Base-by-base conservation (phyloP, 306 rosid genomes). In the Luffa aegyptiaca region DNA sequence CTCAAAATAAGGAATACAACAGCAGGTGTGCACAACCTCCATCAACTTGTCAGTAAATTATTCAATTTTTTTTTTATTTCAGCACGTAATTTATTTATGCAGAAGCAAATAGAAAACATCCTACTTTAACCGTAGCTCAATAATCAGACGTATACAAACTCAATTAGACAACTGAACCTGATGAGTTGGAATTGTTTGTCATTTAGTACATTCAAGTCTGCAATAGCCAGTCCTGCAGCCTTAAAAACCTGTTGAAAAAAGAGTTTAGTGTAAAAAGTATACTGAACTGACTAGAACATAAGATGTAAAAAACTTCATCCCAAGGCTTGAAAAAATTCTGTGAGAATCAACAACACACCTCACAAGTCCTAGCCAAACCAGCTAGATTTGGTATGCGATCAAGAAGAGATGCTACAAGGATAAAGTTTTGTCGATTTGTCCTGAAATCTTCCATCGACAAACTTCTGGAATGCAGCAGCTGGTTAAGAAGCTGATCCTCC, bases 371-470 rank as follows among this genome's bases (percentile, higher is more conserved):
- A 56, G 97, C 95, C 87, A 95, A 85, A 52, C 98, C 98, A 17
- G 98, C 97, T 79, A 95, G 93, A 81, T 95, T 95, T 79, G 98
- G 98, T 84, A 95, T 89, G 59, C 98, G 98, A 85, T 95, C 97
- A 81, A 95, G 88, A 83, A 95, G 88, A 76, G 97, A 95, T 73
- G 97, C 97, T 80, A 95, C 92, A 59, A 94, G 87, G 82, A 92
- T 86, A 80, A 88, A 77, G 61, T 82, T 78, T 78, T 95, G 97
- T 62, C 89, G 85, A 81, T 93, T 88, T 46, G 90, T 86, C 80
- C 86, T 88, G 62, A 86, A 83, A 78, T 72, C 82, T 80, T 91
- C 91, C 80, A 88, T 82, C 36, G 87, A 84, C 62, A 83, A 84
- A 78, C 90, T 91, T 85, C 90, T 91, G 56, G 97, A 95, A 71